Base-by-base conservation (phyloP, 75 land plant genomes). In the Ceratopteris richardii region DNA sequence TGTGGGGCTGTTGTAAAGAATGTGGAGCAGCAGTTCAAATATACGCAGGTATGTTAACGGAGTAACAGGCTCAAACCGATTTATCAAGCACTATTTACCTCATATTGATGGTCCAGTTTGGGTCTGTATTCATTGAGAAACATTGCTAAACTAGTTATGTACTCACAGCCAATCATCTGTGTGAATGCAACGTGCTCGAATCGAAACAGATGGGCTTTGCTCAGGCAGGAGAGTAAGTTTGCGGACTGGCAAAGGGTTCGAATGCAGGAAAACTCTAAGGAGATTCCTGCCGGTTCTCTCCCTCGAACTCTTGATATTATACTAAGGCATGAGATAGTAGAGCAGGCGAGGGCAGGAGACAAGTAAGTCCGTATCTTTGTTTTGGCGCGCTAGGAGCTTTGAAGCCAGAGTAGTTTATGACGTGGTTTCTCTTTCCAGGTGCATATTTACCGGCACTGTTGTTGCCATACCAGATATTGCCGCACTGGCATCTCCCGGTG, bases 301-400 rank as follows among this genome's bases (percentile, higher is more conserved):
- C 99, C 99, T n/a, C 72, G 99, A 29, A 87, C 99, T n/a, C 60
- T 95, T 57, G 99, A 95, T 78, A 90, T 95, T 31, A 90, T 95
- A 58, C 85, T 95, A 0, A 86, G 99, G 33, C 96, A 95, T 64
- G 99, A 95, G 62, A 90, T 90, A 65, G 99, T 95, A 23, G 99
- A 90, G 69, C 85, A 78, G 43, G 99, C 99, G 48, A 80, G 99
- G 64, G 99, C 99, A 41, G 99, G 99, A 26, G 99, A 95, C 68
- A 84, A 82, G 99, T 95, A 76, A 80, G 83, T 56, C 10, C 40
- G 7, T 71, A 21, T 16, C 19, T 26, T 37, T 22, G 36, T 33
- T n/a, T n/a, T n/a, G n/a, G n/a, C n/a, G n/a, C n/a, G n/a, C n/a
- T n/a, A n/a, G n/a, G n/a, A n/a, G n/a, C n/a, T n/a, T n/a, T n/a